Conservation (phyloP, 2,329 filamentous ascomycete genomes). For the Pseudogymnoascus sp. region DNA sequence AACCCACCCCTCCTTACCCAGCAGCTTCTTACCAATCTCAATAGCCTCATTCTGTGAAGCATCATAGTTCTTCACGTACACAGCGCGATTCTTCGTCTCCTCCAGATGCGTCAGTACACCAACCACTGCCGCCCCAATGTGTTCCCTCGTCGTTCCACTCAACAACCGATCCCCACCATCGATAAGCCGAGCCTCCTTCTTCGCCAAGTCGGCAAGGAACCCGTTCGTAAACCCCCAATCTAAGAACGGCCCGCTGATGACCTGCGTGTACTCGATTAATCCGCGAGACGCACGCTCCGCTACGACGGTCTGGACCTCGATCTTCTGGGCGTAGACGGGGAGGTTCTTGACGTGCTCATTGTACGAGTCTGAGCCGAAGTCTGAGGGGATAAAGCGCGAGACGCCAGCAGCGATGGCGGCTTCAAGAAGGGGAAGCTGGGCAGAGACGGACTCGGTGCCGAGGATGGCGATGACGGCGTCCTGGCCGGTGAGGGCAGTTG, state of each 20-base stretch:
- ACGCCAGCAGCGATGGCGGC: constrained; percentile 52
- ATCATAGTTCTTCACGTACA: constrained; percentile 39
- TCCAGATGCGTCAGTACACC: constrained; percentile 41
- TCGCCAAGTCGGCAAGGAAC: constrained; percentile 40
- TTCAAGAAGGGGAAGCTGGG: constrained; percentile 46
- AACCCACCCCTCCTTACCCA: constrained; percentile 25
- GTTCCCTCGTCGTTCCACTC: constrained; percentile 39
- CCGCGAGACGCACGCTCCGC: constrained; percentile 34
- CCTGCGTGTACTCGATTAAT: constrained; percentile 45
- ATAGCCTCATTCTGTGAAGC: constrained; percentile 38
- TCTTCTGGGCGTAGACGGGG: constrained; percentile 46
- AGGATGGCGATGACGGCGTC: constrained; percentile 51
- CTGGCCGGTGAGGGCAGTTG: constrained; percentile 43
- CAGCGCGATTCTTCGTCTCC: constrained; percentile 44
- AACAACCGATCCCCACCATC: constrained; percentile 45
- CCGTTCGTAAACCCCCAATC: constrained; percentile 43
- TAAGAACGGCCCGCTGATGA: constrained; percentile 49
- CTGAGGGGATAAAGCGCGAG: constrained; percentile 53
- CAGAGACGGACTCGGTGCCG: constrained; percentile 24
- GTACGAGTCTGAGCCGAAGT: constrained; percentile 41
- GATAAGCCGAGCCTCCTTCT: constrained; percentile 36
- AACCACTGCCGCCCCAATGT: constrained; percentile 41
- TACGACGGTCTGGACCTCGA: constrained; percentile 35
- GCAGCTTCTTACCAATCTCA: constrained; percentile 29
- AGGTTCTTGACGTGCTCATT: constrained; percentile 34